A percentile compares a stretch with the other conserved stretches of the same genome.
These are phyloP conservation scores for Chaetomiaceae sp. DNA, from an alignment of 2,329 filamentous ascomycete species.

Conservation along the genomic window DNA sequence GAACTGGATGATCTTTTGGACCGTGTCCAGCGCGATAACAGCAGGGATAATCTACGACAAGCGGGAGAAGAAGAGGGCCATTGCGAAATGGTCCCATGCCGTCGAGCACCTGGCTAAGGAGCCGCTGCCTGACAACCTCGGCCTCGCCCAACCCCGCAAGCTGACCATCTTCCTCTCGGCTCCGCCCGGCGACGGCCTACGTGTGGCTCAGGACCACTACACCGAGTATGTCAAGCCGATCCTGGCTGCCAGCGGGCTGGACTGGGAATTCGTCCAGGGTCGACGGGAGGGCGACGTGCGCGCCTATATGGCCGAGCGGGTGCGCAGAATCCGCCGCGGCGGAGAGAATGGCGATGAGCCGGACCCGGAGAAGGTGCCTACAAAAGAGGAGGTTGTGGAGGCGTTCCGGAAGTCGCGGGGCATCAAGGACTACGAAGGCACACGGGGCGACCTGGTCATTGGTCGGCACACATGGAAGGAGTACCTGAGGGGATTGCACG, in stretches of 20 bases:
- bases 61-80: constrained; percentile 78
- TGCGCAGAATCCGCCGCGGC: constrained; percentile 64
- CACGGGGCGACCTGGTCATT: constrained; percentile 80
- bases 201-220: constrained; percentile 88
- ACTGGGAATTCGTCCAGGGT: constrained; percentile 95
- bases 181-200: constrained; percentile 80
- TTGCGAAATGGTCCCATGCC: constrained; percentile 78
- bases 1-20: constrained; percentile 96
- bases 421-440: constrained; percentile 65
- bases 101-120: constrained; percentile 82
- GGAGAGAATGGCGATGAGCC: constrained; percentile 43
- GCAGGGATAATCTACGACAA: constrained; percentile 86
- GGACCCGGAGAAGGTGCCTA: constrained; percentile 42
- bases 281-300: constrained; percentile 88
- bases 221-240: constrained; percentile 94
- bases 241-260: constrained; percentile 79
- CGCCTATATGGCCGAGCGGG: constrained; percentile 78
- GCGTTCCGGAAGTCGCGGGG: constrained; percentile 61
- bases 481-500: constrained; percentile 86
- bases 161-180: constrained; percentile 81
- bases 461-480: constrained; percentile 96
- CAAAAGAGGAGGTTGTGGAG: constrained; percentile 57
- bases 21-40: constrained; percentile 71
- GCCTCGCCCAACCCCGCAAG: constrained; percentile 68
- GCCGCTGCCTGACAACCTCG: constrained; percentile 49